Conservation (phyloP, 176 grass and related monocot species). For the Musa acuminata region DNA sequence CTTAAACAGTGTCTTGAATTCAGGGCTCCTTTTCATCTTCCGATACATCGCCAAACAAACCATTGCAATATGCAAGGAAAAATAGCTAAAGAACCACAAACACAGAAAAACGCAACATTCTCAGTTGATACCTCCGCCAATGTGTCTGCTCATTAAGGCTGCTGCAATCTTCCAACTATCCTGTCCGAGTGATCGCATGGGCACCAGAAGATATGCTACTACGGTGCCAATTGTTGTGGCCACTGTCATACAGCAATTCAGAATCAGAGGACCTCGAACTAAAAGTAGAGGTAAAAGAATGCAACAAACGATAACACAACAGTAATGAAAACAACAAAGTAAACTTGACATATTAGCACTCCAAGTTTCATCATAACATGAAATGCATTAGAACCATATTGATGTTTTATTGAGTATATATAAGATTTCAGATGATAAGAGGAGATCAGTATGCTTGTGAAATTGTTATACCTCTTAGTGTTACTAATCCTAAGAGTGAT, state of each 20-base stretch:
- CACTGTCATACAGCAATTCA: slow-evolving; percentile 23
- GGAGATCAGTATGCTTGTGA: too few relatives aligned
- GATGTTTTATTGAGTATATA: too few relatives aligned
- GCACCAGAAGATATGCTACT: slow-evolving; percentile 57
- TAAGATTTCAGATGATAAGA: too few relatives aligned
- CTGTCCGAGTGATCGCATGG: slow-evolving; percentile 62
- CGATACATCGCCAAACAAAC: not conserved
- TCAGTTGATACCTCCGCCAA: slow-evolving; percentile 50
- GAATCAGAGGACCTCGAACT: not conserved
- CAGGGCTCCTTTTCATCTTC: not conserved
- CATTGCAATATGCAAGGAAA: not conserved
- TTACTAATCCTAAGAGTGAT: not conserved
- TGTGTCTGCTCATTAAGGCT: slow-evolving; percentile 69
- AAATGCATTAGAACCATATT: too few relatives aligned
- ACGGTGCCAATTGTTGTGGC: slow-evolving; percentile 59
- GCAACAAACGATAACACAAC: not conserved
- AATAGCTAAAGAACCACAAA: not conserved
- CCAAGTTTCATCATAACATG: not conserved
- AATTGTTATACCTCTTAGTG: too few relatives aligned
- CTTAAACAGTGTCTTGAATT: not conserved
- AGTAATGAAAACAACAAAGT: not conserved
- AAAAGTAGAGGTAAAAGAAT: not conserved
- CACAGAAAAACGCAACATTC: not conserved
- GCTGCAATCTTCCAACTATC: slow-evolving; percentile 77
- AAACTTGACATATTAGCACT: not conserved